Evolutionary conservation across 2,329 filamentous ascomycete genomes (phyloP).

Genomic region (Aspergillus pseudotamarii): DNA sequence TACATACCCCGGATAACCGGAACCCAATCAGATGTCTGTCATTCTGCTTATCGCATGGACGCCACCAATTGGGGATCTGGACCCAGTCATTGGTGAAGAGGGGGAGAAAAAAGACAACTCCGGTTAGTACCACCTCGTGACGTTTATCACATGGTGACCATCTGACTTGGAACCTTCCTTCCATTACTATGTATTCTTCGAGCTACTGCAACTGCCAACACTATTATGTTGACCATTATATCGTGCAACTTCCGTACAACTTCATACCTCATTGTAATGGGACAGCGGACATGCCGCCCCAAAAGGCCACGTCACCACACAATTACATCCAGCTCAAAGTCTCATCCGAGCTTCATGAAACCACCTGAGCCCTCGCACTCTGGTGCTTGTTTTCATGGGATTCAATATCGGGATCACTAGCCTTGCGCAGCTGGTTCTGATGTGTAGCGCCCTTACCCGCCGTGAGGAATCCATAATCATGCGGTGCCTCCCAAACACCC

Average conservation of each 20-base stretch:
- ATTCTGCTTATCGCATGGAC: not conserved
- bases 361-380: not conserved
- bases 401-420: not conserved
- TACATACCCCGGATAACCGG: not conserved
- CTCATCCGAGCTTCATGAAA: not conserved
- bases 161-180: not conserved
- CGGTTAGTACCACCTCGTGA: not conserved
- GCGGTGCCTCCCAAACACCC: not conserved
- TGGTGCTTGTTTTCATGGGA: not conserved
- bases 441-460: not conserved
- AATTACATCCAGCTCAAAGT: not conserved
- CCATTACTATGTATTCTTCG: not conserved
- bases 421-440: constrained; percentile 9
- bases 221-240: no score
- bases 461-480: constrained; percentile 3
- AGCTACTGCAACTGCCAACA: not conserved
- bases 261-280: no score
- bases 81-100: not conserved
- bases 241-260: no score
- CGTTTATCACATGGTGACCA: not conserved
- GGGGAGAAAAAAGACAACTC: not conserved
- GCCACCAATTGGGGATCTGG: not conserved
- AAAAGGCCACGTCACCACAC: not conserved
- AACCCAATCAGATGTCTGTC: not conserved
- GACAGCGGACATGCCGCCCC: no score